phyloP scores from a whole-genome alignment of 306 rosid genomes.

The Vigna hirtella region DNA sequence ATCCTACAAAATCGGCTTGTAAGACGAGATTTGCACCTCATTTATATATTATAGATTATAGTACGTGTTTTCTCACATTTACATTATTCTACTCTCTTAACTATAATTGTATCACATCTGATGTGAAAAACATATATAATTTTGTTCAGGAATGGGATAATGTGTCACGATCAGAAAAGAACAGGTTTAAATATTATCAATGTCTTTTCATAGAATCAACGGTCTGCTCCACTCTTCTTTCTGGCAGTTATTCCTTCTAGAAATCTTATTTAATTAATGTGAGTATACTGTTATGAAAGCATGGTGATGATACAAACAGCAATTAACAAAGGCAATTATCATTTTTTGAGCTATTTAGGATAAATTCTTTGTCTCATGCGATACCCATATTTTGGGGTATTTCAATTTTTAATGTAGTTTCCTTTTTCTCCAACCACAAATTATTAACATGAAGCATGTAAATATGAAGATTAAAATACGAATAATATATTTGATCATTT shows the following conservation, averaged over 20 bases:
- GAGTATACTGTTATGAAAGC: background rate
- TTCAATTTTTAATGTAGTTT: constrained; percentile 11
- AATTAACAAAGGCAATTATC: background rate
- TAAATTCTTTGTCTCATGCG: constrained; percentile 50
- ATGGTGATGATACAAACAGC: background rate
- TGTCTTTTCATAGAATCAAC: constrained; percentile 42
- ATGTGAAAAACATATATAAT: background rate
- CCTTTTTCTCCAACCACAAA: background rate
- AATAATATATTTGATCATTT: background rate
- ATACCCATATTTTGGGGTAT: constrained; percentile 24
- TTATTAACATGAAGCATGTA: no score
- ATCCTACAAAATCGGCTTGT: no score
- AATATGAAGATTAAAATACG: background rate
- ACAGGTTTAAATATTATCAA: constrained; percentile 13
- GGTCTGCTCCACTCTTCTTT: constrained; percentile 31
- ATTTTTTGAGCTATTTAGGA: constrained; percentile 17
- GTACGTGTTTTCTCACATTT: no score
- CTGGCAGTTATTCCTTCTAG: constrained; percentile 2
- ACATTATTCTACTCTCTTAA: background rate
- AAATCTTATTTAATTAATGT: constrained; percentile 21
- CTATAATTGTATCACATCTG: background rate
- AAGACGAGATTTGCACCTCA: no score
- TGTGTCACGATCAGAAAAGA: constrained; percentile 34
- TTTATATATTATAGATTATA: no score
- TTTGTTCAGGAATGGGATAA: constrained; percentile 23